phyloP scores from a whole-genome alignment of 805 yeast genomes.

The Candida ascalaphidarum region DNA sequence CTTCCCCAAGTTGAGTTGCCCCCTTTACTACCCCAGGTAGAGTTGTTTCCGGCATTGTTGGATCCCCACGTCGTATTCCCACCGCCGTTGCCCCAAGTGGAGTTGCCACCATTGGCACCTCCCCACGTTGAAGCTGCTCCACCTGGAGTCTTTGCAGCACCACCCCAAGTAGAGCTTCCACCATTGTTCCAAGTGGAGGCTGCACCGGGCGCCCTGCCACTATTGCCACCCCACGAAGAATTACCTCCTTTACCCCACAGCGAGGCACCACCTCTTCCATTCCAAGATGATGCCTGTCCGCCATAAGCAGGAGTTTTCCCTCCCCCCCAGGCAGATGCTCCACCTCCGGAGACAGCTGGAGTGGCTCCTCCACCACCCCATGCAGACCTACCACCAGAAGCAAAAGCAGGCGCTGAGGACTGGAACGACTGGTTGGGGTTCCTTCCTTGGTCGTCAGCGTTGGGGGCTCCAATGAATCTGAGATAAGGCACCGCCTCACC shows the following conservation, averaged over 20 bases:
- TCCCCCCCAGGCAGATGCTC: constrained; percentile 15
- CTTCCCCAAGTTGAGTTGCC: constrained; percentile 16
- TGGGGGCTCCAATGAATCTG: constrained; percentile 56
- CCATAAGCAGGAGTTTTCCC: background rate
- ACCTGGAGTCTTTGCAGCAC: constrained; percentile 8
- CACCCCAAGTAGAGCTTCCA: constrained; percentile 3
- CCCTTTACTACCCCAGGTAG: constrained; percentile 10
- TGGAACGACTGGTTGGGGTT: no score
- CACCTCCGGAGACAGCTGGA: constrained; percentile 13
- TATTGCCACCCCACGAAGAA: constrained; percentile 11
- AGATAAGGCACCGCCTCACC: constrained; percentile 72
- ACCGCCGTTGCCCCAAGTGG: constrained; percentile 21
- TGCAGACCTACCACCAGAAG: constrained; percentile 42
- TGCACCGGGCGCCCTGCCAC: constrained; percentile 6
- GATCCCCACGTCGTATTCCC: constrained; percentile 11
- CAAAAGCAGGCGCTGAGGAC: constrained; percentile 21
- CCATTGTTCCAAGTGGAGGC: constrained; percentile 12
- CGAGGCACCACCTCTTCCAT: constrained; percentile 38
- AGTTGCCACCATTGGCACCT: constrained; percentile 9
- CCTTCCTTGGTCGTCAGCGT: no score
- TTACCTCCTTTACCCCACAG: constrained; percentile 37
- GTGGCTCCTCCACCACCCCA: constrained; percentile 32
- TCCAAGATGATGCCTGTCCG: constrained; percentile 15
- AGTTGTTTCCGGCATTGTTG: constrained; percentile 6
- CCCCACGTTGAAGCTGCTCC: no score